Evolutionary conservation across 78 protist species (phyloP).

Genomic region (Isochrysis galbana): DNA sequence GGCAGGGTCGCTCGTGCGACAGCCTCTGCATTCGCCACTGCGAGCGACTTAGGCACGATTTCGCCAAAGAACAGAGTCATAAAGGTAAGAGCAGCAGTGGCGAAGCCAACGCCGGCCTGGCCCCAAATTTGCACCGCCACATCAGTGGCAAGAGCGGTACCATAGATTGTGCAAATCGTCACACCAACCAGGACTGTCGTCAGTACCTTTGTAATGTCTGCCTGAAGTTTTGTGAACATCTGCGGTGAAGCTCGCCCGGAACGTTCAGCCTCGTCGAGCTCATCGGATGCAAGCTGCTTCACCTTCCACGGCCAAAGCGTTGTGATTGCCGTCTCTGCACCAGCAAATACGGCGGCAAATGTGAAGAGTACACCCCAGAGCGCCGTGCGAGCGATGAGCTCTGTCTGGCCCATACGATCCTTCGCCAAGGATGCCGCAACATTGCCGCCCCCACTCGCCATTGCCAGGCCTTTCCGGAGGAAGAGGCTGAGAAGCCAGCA

Average conservation of each 20-base stretch:
- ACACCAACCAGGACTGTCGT: conserved; percentile 20
- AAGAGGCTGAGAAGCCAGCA: not conserved
- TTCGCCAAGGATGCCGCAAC: not conserved
- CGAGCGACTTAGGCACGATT: conserved; percentile 44
- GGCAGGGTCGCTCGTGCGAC: not conserved
- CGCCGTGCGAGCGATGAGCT: not conserved
- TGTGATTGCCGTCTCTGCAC: conserved; percentile 29
- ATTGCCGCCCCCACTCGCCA: not conserved
- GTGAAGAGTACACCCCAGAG: not conserved
- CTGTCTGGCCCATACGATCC: not conserved
- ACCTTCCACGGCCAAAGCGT: conserved; percentile 34
- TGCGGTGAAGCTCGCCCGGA: not conserved
- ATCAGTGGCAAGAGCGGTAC: conserved; percentile 12
- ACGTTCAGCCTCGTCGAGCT: not conserved
- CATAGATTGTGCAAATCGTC: not conserved
- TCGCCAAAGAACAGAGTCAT: conserved; percentile 33
- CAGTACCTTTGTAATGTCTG: not conserved
- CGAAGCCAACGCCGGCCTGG: not conserved
- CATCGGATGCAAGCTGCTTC: not conserved
- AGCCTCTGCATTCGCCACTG: not conserved
- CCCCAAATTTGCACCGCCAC: not conserved
- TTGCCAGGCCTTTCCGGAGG: not conserved
- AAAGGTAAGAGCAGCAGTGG: not conserved
- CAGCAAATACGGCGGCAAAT: not conserved
- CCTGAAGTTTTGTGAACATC: not conserved